These are phyloP conservation scores for Backusella parvicylindrica DNA, from an alignment of 192 early-diverging fungal species.

Conservation along the genomic window DNA sequence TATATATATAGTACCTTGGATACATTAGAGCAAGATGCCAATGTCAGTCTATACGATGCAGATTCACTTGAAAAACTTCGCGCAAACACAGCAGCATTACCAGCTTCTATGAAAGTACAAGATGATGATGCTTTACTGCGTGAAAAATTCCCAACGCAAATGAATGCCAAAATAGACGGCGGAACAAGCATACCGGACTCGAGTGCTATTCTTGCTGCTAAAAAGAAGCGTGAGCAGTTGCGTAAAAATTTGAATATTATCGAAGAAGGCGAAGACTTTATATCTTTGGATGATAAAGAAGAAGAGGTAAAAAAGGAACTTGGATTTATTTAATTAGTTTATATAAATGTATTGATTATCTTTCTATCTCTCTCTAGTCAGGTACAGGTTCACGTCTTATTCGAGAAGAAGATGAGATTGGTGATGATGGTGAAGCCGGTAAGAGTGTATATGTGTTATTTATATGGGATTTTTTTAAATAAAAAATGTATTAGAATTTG, in stretches of 20 bases:
- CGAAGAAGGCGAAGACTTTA: conserved; percentile 29
- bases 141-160: conserved; percentile 41
- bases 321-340: too few relatives aligned
- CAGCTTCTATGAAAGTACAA: conserved; percentile 10
- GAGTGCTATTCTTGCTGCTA: conserved; percentile 48
- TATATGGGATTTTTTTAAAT: not conserved
- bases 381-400: conserved; percentile 37
- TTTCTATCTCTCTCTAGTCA: not conserved
- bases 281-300: conserved; percentile 21
- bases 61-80: conserved; percentile 12
- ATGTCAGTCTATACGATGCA: conserved; percentile 20
- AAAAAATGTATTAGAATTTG: conserved; percentile 34
- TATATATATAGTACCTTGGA: not conserved
- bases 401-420: conserved; percentile 57
- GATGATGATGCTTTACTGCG: conserved; percentile 26
- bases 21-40: not conserved
- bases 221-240: conserved; percentile 49
- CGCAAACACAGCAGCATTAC: conserved; percentile 19
- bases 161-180: conserved; percentile 29
- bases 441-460: not conserved
- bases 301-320: not conserved
- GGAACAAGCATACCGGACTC: conserved; percentile 43
- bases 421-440: conserved; percentile 49
- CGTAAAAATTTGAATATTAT: conserved; percentile 33
- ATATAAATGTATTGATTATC: not conserved